phyloP scores from a whole-genome alignment of 2,329 filamentous ascomycete genomes.

The Hypocreales sp. region DNA sequence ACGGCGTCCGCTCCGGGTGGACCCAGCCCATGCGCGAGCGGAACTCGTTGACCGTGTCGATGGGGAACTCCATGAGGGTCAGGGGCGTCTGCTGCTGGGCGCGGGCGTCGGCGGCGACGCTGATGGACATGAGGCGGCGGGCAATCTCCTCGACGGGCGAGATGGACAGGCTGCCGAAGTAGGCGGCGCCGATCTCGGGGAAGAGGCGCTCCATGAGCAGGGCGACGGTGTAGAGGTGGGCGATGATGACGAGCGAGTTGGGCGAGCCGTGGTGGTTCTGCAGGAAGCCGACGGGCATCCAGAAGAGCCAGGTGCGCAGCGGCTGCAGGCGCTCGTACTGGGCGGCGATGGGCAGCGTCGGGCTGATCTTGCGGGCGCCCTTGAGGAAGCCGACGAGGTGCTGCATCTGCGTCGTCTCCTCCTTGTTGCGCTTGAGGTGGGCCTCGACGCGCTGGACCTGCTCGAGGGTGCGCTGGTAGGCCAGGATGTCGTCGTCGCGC shows the following conservation, averaged over 20 bases:
- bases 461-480: constrained; percentile 50
- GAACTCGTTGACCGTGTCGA: constrained; percentile 54
- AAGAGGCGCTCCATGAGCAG: constrained; percentile 82
- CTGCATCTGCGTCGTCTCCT: constrained; percentile 52
- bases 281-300: constrained; percentile 76
- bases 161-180: constrained; percentile 69
- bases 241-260: constrained; percentile 67
- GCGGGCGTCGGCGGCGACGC: constrained; percentile 40
- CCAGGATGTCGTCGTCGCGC: constrained; percentile 53
- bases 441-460: constrained; percentile 54
- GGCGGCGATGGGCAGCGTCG: constrained; percentile 56
- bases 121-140: constrained; percentile 55
- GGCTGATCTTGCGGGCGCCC: constrained; percentile 54
- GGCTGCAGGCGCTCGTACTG: constrained; percentile 85
- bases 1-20: constrained; percentile 40
- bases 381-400: constrained; percentile 60
- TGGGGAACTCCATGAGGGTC: constrained; percentile 56
- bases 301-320: constrained; percentile 86
- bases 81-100: constrained; percentile 39
- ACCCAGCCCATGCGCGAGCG: constrained; percentile 53
- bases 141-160: constrained; percentile 78
- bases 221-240: constrained; percentile 82
- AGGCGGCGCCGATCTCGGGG: constrained; percentile 77
- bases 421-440: constrained; percentile 52
- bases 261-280: constrained; percentile 63